Conservation (phyloP, 257 asterid species). For the Phtheirospermum japonicum region DNA sequence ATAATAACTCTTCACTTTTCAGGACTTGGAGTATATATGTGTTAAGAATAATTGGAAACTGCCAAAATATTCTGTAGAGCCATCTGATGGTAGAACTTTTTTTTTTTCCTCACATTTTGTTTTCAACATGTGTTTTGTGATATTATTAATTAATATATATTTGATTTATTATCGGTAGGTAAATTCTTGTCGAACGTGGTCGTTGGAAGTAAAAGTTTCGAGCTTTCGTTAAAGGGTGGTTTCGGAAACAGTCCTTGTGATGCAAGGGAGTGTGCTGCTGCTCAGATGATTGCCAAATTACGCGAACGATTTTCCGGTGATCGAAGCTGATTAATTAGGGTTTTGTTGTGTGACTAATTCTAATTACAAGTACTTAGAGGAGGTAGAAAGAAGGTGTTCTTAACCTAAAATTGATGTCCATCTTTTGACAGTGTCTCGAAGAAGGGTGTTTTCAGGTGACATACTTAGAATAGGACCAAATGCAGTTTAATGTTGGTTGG, state of each 20-base stretch:
- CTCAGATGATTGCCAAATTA: slow-evolving; percentile 35
- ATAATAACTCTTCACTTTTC: slow-evolving; percentile 8
- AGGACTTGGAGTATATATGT: slow-evolving; percentile 44
- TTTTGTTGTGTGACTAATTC: neutral
- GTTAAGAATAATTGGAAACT: slow-evolving; percentile 39
- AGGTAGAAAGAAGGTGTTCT: neutral
- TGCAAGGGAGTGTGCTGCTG: slow-evolving; percentile 56
- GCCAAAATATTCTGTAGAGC: slow-evolving; percentile 34
- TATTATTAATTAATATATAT: neutral
- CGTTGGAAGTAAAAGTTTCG: slow-evolving; percentile 20
- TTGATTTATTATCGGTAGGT: slow-evolving; percentile 35
- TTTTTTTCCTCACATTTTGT: neutral
- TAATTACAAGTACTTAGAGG: neutral
- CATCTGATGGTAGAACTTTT: slow-evolving; percentile 34
- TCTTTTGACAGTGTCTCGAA: neutral
- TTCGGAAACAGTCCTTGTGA: slow-evolving; percentile 28
- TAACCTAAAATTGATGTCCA: neutral
- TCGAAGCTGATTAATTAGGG: slow-evolving; percentile 1
- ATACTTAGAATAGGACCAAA: too few species aligned
- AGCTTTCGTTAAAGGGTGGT: slow-evolving; percentile 24
- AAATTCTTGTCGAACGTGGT: slow-evolving; percentile 32
- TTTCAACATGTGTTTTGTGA: neutral
- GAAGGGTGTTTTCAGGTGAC: neutral
- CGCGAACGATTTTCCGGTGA: neutral
- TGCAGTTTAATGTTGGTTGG: neutral